These are phyloP conservation scores for Pseudopediastrum boryanum DNA, from an alignment of 139 green algal species.

Conservation along the genomic window DNA sequence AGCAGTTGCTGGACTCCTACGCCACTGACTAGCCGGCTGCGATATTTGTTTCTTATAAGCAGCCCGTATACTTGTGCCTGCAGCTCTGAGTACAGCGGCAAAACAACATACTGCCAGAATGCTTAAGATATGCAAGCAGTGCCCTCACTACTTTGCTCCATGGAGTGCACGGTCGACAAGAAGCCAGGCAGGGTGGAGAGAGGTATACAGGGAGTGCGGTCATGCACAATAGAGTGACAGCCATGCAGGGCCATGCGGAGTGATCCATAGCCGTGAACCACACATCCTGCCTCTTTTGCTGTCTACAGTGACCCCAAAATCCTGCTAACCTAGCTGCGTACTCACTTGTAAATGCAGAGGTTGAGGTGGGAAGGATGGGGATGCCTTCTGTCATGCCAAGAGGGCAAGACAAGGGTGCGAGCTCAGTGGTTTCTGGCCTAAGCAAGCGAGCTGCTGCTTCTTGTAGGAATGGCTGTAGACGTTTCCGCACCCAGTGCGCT, in stretches of 20 bases:
- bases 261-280: not conserved
- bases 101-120: no score
- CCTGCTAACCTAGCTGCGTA: not conserved
- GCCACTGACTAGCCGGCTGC: no score
- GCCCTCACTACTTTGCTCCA: no score
- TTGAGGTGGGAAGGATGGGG: conserved; percentile 17
- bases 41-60: no score
- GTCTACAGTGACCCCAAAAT: not conserved
- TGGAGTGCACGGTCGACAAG: no score
- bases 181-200: no score
- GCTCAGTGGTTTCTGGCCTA: not conserved
- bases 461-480: conserved; percentile 33
- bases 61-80: no score
- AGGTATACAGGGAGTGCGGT: no score
- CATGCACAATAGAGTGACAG: not conserved
- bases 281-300: not conserved
- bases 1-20: no score
- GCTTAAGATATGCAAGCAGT: no score
- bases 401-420: conserved; percentile 2
- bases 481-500: not conserved
- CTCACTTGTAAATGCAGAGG: conserved; percentile 30
- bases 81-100: no score
- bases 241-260: not conserved
- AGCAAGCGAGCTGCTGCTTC: conserved; percentile 22
- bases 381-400: conserved; percentile 9